These are phyloP conservation scores for Colletotrichum musae DNA, from an alignment of 2,329 filamentous ascomycete genomes.

Conservation along the genomic window DNA sequence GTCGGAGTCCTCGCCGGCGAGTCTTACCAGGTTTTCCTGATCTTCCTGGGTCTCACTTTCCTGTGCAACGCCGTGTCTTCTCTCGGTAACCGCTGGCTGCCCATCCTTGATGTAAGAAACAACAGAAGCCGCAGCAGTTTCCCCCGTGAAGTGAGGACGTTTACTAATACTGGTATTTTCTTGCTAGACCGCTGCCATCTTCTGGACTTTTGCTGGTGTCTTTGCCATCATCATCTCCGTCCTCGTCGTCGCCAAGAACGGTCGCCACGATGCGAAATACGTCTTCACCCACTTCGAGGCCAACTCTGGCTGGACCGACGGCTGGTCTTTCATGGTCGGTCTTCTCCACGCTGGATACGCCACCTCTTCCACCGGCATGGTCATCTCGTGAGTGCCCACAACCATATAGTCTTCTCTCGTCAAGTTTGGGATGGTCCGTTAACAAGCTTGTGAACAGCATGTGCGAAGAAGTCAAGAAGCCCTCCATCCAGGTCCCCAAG, in stretches of 20 bases:
- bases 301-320: constrained; percentile 77
- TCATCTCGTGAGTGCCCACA: constrained; percentile 74
- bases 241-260: constrained; percentile 77
- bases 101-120: constrained; percentile 75
- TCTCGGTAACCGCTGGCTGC: constrained; percentile 77
- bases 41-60: constrained; percentile 79
- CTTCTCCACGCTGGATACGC: constrained; percentile 81
- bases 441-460: constrained; percentile 62
- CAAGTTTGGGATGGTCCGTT: neutral
- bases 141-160: neutral
- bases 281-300: constrained; percentile 79
- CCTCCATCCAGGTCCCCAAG: constrained; percentile 78
- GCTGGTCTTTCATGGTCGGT: constrained; percentile 82
- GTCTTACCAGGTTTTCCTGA: constrained; percentile 77
- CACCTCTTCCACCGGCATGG: constrained; percentile 84
- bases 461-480: constrained; percentile 80
- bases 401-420: too few relatives aligned
- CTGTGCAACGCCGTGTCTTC: constrained; percentile 76
- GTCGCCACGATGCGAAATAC: constrained; percentile 72
- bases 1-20: constrained; percentile 61
- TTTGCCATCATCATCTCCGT: constrained; percentile 75
- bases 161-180: constrained; percentile 13
- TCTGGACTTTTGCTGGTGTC: constrained; percentile 81
- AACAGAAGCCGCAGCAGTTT: neutral
- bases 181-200: constrained; percentile 76